Conservation (phyloP, 2,329 filamentous ascomycete genomes). For the Rutstroemia sp. region DNA sequence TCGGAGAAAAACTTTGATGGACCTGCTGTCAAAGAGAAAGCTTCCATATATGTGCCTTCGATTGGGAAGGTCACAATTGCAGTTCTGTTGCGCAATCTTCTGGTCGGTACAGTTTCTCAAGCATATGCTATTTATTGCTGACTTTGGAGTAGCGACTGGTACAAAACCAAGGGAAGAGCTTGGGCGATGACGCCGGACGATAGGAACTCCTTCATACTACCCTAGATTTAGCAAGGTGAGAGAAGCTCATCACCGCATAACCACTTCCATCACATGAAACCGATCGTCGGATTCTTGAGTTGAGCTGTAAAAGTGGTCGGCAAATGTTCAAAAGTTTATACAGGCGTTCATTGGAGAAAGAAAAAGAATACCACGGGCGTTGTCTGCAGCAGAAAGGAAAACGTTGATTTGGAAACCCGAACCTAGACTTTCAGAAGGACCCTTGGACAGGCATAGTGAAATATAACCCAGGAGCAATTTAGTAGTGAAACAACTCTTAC, state of each 20-base stretch:
- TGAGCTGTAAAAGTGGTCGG: too few species aligned
- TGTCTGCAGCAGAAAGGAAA: too few species aligned
- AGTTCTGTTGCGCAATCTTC: constrained; percentile 77
- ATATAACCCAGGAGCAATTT: too few species aligned
- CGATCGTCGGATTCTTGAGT: too few species aligned
- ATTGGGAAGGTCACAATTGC: constrained; percentile 98
- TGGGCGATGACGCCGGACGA: neutral
- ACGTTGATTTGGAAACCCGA: too few species aligned
- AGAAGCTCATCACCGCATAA: neutral
- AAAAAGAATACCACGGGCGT: too few species aligned
- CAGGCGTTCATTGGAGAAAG: neutral
- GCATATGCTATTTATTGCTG: neutral
- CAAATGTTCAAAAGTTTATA: neutral
- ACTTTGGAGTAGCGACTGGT: constrained; percentile 1
- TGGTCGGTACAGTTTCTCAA: constrained; percentile 33
- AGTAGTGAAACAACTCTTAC: too few species aligned
- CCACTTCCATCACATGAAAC: too few species aligned
- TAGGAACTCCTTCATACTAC: neutral
- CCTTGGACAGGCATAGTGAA: too few species aligned
- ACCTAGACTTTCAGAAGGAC: too few species aligned
- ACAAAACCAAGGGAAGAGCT: constrained; percentile 1
- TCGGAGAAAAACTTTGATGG: constrained; percentile 88
- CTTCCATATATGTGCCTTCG: constrained; percentile 92
- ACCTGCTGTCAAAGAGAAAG: constrained; percentile 85
- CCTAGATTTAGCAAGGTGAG: neutral